phyloP scores from a whole-genome alignment of 2,329 filamentous ascomycete genomes.

The Penicillium sp. region DNA sequence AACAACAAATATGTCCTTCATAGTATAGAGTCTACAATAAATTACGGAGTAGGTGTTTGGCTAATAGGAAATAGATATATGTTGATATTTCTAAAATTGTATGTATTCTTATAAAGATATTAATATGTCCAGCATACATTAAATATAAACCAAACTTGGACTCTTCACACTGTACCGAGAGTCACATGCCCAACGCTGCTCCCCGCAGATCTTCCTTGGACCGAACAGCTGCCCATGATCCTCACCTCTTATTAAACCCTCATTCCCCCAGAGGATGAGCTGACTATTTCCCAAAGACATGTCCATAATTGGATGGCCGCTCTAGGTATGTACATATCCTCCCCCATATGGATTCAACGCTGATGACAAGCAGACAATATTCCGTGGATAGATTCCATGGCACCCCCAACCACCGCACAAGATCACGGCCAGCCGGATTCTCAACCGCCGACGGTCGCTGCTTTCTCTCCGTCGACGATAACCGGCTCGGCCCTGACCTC shows the following conservation, averaged over 20 bases:
- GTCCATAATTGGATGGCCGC: slow-evolving; percentile 51
- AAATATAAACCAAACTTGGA: neutral
- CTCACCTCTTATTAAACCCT: slow-evolving; percentile 13
- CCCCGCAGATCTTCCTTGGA: slow-evolving; percentile 26
- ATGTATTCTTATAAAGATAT: neutral
- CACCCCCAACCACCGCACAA: slow-evolving; percentile 42
- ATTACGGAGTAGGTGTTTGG: neutral
- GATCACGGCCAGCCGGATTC: slow-evolving; percentile 43
- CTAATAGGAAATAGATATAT: too few species aligned
- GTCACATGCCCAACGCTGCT: slow-evolving; percentile 25
- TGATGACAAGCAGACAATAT: slow-evolving; percentile 43
- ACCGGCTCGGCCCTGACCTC: slow-evolving; percentile 67
- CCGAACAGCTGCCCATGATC: slow-evolving; percentile 17
- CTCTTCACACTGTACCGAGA: slow-evolving; percentile 7
- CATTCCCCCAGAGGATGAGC: slow-evolving; percentile 30
- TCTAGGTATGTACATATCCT: slow-evolving; percentile 41
- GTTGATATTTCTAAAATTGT: neutral
- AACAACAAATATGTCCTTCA: neutral
- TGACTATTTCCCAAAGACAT: slow-evolving; percentile 31
- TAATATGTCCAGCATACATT: neutral
- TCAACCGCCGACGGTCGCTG: slow-evolving; percentile 74
- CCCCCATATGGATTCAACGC: slow-evolving; percentile 13
- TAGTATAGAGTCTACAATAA: neutral
- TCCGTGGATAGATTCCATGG: slow-evolving; percentile 58
- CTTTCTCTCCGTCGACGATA: slow-evolving; percentile 83